Evolutionary conservation across 2,329 filamentous ascomycete species (phyloP).

Genomic region (Colletotrichum tropicale): DNA sequence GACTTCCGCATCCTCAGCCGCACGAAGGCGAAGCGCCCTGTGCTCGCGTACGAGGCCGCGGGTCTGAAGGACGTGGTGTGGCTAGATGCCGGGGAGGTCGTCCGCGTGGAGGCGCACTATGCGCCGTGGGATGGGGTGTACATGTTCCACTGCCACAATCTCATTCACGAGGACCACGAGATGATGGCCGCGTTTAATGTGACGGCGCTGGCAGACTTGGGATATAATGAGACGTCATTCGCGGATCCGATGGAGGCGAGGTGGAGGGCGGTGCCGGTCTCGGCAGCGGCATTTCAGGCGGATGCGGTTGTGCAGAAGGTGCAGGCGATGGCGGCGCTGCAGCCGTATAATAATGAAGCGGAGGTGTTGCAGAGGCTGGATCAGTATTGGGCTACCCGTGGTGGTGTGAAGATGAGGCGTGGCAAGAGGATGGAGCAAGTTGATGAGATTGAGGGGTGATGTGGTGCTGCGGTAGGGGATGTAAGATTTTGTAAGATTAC

Average conservation of each 20-base stretch:
- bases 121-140: constrained; percentile 57
- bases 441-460: not conserved
- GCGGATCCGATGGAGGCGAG: constrained; percentile 40
- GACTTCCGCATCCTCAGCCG: constrained; percentile 60
- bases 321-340: constrained; percentile 10
- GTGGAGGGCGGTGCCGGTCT: constrained; percentile 29
- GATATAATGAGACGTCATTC: constrained; percentile 41
- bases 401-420: constrained; percentile 24
- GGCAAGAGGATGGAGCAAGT: not conserved
- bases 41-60: constrained; percentile 56
- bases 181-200: constrained; percentile 55
- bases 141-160: constrained; percentile 54
- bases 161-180: constrained; percentile 49
- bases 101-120: constrained; percentile 55
- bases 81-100: constrained; percentile 54
- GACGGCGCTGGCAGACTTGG: constrained; percentile 37
- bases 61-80: constrained; percentile 64
- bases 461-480: not conserved
- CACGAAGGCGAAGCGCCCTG: constrained; percentile 41
- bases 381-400: not conserved
- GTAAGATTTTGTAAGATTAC: not conserved
- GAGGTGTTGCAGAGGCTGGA: not conserved
- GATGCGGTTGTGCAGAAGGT: constrained; percentile 1
- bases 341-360: constrained; percentile 7
- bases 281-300: not conserved